Conservation (phyloP, 1,284 basidiomycete species). For the Puccinia brachypodii region DNA sequence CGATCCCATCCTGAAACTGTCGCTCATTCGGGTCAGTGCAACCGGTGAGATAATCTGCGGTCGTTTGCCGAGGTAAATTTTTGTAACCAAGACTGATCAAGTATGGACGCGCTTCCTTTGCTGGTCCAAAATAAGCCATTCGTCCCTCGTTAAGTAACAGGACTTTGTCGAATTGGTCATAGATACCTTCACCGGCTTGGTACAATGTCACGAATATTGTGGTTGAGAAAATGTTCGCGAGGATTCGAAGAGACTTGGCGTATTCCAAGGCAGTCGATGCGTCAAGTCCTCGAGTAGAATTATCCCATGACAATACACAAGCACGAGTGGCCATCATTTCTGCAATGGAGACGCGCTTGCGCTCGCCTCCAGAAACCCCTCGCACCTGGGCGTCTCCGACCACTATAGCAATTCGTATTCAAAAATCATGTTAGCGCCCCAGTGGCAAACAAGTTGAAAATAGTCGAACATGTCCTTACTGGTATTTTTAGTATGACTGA, state of each 20-base stretch:
- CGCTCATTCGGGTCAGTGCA: constrained; percentile 78
- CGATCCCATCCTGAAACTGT: constrained; percentile 72
- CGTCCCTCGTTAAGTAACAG: constrained; percentile 70
- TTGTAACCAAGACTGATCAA: constrained; percentile 64
- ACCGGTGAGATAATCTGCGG: constrained; percentile 71
- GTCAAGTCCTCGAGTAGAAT: constrained; percentile 74
- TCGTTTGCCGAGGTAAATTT: constrained; percentile 69
- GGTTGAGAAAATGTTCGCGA: constrained; percentile 64
- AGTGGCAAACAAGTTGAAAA: background rate
- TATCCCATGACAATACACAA: constrained; percentile 60
- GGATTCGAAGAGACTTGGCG: constrained; percentile 63
- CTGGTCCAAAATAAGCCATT: constrained; percentile 77
- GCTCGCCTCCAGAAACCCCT: constrained; percentile 64
- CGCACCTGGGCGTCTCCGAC: constrained; percentile 62
- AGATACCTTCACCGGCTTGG: constrained; percentile 63
- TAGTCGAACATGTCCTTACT: background rate
- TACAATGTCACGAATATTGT: constrained; percentile 61
- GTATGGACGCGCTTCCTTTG: constrained; percentile 71
- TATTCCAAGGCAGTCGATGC: constrained; percentile 65
- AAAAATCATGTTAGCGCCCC: constrained; percentile 60
- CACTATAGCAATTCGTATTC: constrained; percentile 61
- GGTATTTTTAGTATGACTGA: constrained; percentile 60
- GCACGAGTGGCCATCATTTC: constrained; percentile 63
- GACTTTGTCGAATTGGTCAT: constrained; percentile 71
- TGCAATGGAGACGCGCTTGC: constrained; percentile 66